Evolutionary conservation across 805 yeast genomes (phyloP).

Genomic region (Kurtzmaniella cleridarum): DNA sequence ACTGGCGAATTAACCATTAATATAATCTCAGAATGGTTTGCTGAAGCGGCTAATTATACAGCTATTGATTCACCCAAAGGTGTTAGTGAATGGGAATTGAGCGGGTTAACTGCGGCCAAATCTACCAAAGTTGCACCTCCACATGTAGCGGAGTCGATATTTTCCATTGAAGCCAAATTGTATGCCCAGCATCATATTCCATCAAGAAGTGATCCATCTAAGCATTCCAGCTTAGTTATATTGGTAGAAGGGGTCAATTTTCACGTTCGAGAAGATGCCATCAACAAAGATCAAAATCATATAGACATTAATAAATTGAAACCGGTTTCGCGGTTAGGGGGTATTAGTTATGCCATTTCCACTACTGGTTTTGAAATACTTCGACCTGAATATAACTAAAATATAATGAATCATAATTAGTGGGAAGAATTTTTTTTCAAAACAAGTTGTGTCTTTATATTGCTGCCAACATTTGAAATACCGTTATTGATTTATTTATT

Average conservation of each 20-base stretch:
- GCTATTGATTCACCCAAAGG: constrained; percentile 43
- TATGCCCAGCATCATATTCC: constrained; percentile 39
- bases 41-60: constrained; percentile 56
- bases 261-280: constrained; percentile 52
- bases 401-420: too few relatives aligned
- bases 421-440: too few relatives aligned
- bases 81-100: constrained; percentile 50
- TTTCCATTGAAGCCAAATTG: constrained; percentile 52
- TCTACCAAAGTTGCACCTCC: constrained; percentile 46
- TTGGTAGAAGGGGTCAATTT: constrained; percentile 54
- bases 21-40: constrained; percentile 57
- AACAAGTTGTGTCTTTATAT: too few relatives aligned
- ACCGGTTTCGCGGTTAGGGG: constrained; percentile 52
- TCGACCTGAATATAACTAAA: constrained; percentile 34
- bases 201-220: constrained; percentile 32
- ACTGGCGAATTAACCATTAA: constrained; percentile 53
- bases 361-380: constrained; percentile 41
- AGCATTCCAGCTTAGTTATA: constrained; percentile 31
- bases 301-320: constrained; percentile 44
- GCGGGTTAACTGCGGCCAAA: constrained; percentile 45
- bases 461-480: too few relatives aligned
- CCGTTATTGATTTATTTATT: too few relatives aligned
- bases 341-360: constrained; percentile 40
- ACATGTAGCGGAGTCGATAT: constrained; percentile 58
- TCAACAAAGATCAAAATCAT: constrained; percentile 31